Evolutionary conservation across 257 asterid genomes (phyloP).

Genomic region (Gentiana dahurica): DNA sequence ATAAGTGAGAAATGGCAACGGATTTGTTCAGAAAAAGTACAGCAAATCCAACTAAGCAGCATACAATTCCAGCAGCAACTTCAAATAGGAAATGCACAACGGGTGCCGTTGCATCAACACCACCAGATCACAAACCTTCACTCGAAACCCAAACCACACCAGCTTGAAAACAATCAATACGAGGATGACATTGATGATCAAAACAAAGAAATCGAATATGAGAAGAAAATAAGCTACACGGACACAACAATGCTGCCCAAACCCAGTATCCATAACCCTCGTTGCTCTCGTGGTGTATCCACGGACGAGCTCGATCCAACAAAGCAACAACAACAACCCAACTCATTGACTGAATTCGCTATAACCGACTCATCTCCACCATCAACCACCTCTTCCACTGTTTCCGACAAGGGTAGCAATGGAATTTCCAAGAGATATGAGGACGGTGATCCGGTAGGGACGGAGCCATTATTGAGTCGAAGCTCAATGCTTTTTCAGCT

Average conservation of each 20-base stretch:
- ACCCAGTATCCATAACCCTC: constrained; percentile 7
- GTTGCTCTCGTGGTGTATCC: constrained; percentile 52
- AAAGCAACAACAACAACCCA: not conserved
- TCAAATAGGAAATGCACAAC: constrained; percentile 11
- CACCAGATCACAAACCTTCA: constrained; percentile 17
- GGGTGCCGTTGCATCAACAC: no score
- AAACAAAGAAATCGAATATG: constrained; percentile 16
- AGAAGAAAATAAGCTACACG: constrained; percentile 23
- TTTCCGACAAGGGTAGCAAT: constrained; percentile 26
- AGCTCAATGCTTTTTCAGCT: constrained; percentile 64
- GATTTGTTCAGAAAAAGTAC: constrained; percentile 31
- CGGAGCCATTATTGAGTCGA: constrained; percentile 44
- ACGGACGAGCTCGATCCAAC: constrained; percentile 33
- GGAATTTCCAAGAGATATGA: constrained; percentile 30
- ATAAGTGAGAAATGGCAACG: no score
- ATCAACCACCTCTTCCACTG: constrained; percentile 50
- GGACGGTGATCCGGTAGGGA: constrained; percentile 37
- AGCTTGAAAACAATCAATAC: constrained; percentile 14
- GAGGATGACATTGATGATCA: constrained; percentile 11
- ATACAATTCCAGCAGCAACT: constrained; percentile 3
- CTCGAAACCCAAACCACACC: constrained; percentile 26
- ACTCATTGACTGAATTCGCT: constrained; percentile 18
- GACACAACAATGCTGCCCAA: constrained; percentile 9
- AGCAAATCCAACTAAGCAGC: constrained; percentile 25
- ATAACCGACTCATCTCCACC: constrained; percentile 42